Evolutionary conservation across 1,139 yeast genomes (phyloP), one percentile per base, ranked within the genome.

Genomic region (Meyerozyma carpophila): DNA sequence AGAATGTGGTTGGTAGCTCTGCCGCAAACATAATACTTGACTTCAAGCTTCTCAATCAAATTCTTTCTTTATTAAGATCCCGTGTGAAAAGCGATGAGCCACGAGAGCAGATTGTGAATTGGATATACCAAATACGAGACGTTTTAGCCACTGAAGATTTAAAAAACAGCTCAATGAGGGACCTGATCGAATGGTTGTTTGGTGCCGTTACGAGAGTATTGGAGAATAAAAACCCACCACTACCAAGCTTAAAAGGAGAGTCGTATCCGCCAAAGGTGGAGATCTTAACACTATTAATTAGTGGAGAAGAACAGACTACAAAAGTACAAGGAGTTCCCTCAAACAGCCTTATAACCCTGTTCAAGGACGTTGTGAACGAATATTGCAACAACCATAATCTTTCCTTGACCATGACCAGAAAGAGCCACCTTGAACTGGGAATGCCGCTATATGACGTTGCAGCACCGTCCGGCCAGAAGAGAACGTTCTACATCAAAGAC

Each of bases 281-380:
- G 8, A 5, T 44, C 4, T 46, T 43, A 8, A 39, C 50, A 29
- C 32, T 53, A 16, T 37, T 50, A 13, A 7, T n/a, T 5, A 26
- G 16, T n/a, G 28, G 43, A 32, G 21, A 32, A 11, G 29, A 36
- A 13, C 37, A 3, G 21, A 34, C 41, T 3, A 28, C 38, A 2
- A 47, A 49, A 41, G 57, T 56, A 10, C 52, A 63, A 24, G 73
- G 73, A 1, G 56, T 67, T 3, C 70, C 73, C 0, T 50, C 66
- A 0, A 53, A 59, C 37, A 59, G 58, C 29, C 55, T 70, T 5
- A 46, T 58, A 44, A 63, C 69, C 3, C 53, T 70, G 1, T 73
- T 68, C 46, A 68, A 61, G 41, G 75, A 73, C 46, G 73, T 72
- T 13, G 66, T 73, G 3, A 51, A 49, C 32, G 52, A 61, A 1